These are phyloP conservation scores for Phytophthora sansomeana DNA, from an alignment of 352 stramenopile species.

Conservation along the genomic window DNA sequence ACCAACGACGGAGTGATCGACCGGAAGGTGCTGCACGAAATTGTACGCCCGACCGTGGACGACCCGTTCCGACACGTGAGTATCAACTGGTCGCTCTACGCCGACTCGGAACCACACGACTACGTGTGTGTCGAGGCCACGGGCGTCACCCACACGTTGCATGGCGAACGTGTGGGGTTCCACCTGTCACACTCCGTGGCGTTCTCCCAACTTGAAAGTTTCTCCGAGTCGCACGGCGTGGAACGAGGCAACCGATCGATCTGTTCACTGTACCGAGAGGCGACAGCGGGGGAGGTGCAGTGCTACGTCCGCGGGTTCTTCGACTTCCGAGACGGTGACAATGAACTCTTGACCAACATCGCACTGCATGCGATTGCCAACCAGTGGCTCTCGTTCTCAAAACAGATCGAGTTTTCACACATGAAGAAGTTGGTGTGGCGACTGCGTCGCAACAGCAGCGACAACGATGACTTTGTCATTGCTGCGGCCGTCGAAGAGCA, in stretches of 20 bases:
- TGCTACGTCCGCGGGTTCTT: slow-evolving; percentile 48
- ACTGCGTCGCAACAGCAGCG: slow-evolving; percentile 14
- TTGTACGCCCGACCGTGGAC: slow-evolving; percentile 26
- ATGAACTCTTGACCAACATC: slow-evolving; percentile 32
- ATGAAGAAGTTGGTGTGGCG: slow-evolving; percentile 40
- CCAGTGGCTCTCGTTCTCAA: slow-evolving; percentile 32
- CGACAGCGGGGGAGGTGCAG: slow-evolving; percentile 15
- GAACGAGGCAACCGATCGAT: slow-evolving; percentile 33
- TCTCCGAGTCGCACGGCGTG: slow-evolving; percentile 26
- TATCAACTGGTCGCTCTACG: slow-evolving; percentile 50
- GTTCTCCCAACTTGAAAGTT: slow-evolving; percentile 25
- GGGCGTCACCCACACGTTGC: slow-evolving; percentile 27
- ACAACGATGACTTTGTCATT: slow-evolving; percentile 14
- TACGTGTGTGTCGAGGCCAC: slow-evolving; percentile 55
- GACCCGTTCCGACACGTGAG: slow-evolving; percentile 50
- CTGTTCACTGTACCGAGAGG: slow-evolving; percentile 28
- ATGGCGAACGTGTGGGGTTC: slow-evolving; percentile 47
- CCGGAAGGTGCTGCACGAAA: slow-evolving; percentile 32
- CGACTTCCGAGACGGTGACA: slow-evolving; percentile 29
- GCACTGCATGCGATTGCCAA: slow-evolving; percentile 29
- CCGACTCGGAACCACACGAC: slow-evolving; percentile 43
- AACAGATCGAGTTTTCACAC: slow-evolving; percentile 36
- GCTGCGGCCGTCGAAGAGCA: slow-evolving; percentile 8
- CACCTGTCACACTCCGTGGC: slow-evolving; percentile 53
- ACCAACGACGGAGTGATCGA: slow-evolving; percentile 45